phyloP scores from a whole-genome alignment of 108 stramenopile species.

The Epipyxis sp. region DNA sequence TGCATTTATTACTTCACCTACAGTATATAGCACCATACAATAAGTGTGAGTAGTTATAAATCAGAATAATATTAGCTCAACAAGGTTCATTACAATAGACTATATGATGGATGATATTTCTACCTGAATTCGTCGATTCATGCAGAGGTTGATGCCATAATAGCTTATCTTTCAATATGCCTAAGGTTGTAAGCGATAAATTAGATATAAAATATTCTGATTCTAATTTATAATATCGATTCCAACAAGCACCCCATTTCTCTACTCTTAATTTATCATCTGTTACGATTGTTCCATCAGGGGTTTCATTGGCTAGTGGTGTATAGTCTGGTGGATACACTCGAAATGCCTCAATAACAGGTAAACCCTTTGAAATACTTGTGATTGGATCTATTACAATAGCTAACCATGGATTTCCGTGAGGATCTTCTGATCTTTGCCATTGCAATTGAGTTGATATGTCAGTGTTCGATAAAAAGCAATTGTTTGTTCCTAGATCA shows the following conservation, averaged over 20 bases:
- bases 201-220: conserved; percentile 77
- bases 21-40: too few species aligned
- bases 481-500: conserved; percentile 82
- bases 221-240: conserved; percentile 81
- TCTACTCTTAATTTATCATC: conserved; percentile 59
- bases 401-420: conserved; percentile 93
- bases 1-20: too few species aligned
- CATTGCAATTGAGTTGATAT: conserved; percentile 86
- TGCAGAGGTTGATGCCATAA: background rate
- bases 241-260: conserved; percentile 88
- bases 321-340: conserved; percentile 88
- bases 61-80: too few species aligned
- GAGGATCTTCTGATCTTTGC: conserved; percentile 89
- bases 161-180: conserved; percentile 43
- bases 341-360: conserved; percentile 92
- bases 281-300: conserved; percentile 73
- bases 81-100: too few species aligned
- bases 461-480: conserved; percentile 89
- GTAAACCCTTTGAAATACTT: conserved; percentile 59
- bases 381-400: conserved; percentile 88
- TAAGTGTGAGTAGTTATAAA: too few species aligned
- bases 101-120: too few species aligned
- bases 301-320: conserved; percentile 67
- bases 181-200: conserved; percentile 56
- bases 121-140: background rate